Percentiles rank a stretch among this genome's conserved stretches.
Evolutionary conservation across 768 basidiomycete species (phyloP).

Genomic region (Tylopilus felleus): DNA sequence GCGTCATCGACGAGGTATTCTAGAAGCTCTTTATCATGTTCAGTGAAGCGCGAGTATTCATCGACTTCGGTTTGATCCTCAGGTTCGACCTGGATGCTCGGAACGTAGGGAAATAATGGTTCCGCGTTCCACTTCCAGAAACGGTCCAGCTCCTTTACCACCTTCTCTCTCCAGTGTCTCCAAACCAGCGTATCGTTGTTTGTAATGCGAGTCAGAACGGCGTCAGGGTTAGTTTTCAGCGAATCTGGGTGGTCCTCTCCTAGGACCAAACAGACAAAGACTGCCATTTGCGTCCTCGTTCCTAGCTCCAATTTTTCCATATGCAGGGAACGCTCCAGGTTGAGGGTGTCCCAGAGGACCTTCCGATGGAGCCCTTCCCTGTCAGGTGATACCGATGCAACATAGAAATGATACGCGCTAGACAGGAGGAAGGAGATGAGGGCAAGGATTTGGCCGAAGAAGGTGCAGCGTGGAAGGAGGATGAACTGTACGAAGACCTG

Average conservation of each 20-base stretch:
- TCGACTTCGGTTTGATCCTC: constrained; percentile 6
- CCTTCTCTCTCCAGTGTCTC: constrained; percentile 26
- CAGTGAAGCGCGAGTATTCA: constrained; percentile 8
- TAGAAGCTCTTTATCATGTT: constrained; percentile 7
- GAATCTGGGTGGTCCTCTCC: too few species aligned
- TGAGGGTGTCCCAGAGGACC: constrained; percentile 7
- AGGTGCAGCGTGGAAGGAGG: constrained; percentile 25
- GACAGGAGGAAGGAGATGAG: constrained; percentile 29
- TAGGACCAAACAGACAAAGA: constrained; percentile 22
- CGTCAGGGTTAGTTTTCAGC: constrained; percentile 1
- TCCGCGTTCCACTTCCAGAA: constrained; percentile 5
- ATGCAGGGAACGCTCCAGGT: background rate
- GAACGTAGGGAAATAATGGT: constrained; percentile 1
- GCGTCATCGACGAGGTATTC: constrained; percentile 19
- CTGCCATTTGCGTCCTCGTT: constrained; percentile 29
- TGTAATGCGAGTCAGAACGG: constrained; percentile 15
- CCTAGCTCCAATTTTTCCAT: constrained; percentile 16
- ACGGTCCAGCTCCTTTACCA: constrained; percentile 13
- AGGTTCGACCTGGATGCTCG: constrained; percentile 8
- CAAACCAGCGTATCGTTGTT: constrained; percentile 28
- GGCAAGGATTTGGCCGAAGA: constrained; percentile 34
- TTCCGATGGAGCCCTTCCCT: constrained; percentile 13
- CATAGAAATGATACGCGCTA: constrained; percentile 31
- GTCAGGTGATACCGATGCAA: constrained; percentile 29
- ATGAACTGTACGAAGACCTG: constrained; percentile 33